Base-by-base conservation (phyloP, 257 asterid species). In the Voacanga thouarsii region DNA sequence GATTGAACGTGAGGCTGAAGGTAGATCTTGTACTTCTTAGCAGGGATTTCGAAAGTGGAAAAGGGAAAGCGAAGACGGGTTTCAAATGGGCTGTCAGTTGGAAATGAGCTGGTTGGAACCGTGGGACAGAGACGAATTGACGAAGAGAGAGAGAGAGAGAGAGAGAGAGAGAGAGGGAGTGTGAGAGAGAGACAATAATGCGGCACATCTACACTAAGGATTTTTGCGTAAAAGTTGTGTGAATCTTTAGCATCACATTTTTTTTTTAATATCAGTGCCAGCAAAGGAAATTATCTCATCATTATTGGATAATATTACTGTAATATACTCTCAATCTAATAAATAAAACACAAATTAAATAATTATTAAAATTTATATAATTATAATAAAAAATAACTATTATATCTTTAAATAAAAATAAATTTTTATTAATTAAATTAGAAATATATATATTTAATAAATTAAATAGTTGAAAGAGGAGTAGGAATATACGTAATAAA, bases 51-150 rank as follows among this genome's bases (percentile, higher is more conserved):
- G 45, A 49, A 39, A 56, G 53, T 5, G 43, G 11, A 6, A 76
- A 65, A 55, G 51, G 67, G 39, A 77, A 39, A 68, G 75, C 41
- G 41, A 77, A 51, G 43, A 71, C 15, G 24, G 26, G 75, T 37
- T 61, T 39, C 3, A 33, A 33, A 33, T 33, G 37, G 18, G 15
- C 23, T 24, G 30, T 44, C 77, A 71, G 72, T 9, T 57, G 81
- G 71, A 74, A 75, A 73, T 73, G 78, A 50, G 78, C 82, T 79
- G 78, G 64, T 61, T 49, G 30, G 45, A 33, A 65, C 24, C 41
- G 82, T 63, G 77, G 78, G 78, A 33, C 59, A 68, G 55, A 69
- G 71, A 30, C 16, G 21, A 9, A 68, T 44, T 56, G 71, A 30
- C 7, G 21, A 10, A 63, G 37, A 66, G 74, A 21, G 74, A 65